These are phyloP conservation scores for Dactylis glomerata DNA, from an alignment of 176 grass and related monocot genomes.

Conservation along the genomic window DNA sequence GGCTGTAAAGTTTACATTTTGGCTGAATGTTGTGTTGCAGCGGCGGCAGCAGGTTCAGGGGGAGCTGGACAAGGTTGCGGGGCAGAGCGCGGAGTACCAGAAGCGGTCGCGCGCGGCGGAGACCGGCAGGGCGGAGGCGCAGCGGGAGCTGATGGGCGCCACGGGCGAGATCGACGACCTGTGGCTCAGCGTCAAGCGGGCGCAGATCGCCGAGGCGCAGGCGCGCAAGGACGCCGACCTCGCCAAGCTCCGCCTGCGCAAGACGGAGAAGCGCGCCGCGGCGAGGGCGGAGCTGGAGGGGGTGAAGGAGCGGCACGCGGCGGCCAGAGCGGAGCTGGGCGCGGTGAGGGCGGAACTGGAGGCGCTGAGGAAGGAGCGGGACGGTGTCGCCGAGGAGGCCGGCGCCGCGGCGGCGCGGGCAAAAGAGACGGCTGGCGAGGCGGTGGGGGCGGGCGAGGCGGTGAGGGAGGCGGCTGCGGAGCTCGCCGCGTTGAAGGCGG, in stretches of 20 bases:
- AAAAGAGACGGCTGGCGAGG: slow-evolving; percentile 15
- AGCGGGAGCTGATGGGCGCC: slow-evolving; percentile 34
- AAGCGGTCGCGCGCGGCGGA: slow-evolving; percentile 32
- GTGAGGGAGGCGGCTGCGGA: slow-evolving; percentile 45
- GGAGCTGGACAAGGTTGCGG: slow-evolving; percentile 47
- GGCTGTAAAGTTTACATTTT: not conserved
- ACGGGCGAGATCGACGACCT: slow-evolving; percentile 47
- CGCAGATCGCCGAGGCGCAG: slow-evolving; percentile 44
- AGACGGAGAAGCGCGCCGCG: slow-evolving; percentile 32
- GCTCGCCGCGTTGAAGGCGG: slow-evolving; percentile 27
- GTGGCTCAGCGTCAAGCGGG: slow-evolving; percentile 43
- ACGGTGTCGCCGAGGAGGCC: slow-evolving; percentile 34
- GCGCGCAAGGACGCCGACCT: slow-evolving; percentile 62
- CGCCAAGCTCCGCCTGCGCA: slow-evolving; percentile 48
- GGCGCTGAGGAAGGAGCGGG: slow-evolving; percentile 38
- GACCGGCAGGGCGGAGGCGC: slow-evolving; percentile 14
- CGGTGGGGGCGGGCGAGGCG: slow-evolving; percentile 25
- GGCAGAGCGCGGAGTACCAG: slow-evolving; percentile 35
- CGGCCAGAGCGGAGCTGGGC: slow-evolving; percentile 40
- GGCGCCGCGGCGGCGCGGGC: slow-evolving; percentile 21
- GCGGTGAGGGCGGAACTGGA: slow-evolving; percentile 46
- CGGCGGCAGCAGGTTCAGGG: slow-evolving; percentile 35
- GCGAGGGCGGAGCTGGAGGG: slow-evolving; percentile 46
- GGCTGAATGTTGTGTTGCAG: slow-evolving; percentile 16
- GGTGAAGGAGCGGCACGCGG: slow-evolving; percentile 22